Evolutionary conservation across 2,329 filamentous ascomycete species (phyloP).

Genomic region (Aureobasidium sp.): DNA sequence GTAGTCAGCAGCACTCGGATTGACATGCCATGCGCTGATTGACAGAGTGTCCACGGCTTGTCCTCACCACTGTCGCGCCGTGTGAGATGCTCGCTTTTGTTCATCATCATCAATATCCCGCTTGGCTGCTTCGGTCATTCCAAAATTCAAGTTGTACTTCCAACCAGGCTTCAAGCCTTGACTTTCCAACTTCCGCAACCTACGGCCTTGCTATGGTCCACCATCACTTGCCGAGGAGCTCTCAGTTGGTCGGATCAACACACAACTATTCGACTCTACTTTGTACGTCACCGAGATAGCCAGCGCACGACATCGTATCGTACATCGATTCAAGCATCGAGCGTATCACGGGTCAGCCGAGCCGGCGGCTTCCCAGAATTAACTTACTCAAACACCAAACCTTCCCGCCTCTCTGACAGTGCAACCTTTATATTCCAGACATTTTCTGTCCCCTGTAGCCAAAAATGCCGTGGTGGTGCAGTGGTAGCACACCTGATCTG

Average conservation of each 20-base stretch:
- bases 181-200: not conserved
- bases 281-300: not conserved
- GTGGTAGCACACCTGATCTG: not conserved
- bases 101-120: no score
- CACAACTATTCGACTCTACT: not conserved
- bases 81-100: not conserved
- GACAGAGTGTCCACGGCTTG: no score
- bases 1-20: no score
- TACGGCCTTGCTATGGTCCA: not conserved
- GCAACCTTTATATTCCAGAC: not conserved
- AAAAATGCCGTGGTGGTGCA: not conserved
- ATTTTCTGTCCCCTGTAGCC: not conserved
- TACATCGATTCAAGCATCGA: not conserved
- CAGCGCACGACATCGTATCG: not conserved
- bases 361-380: not conserved
- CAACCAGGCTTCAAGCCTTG: constrained; percentile 15
- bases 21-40: no score
- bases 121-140: no score
- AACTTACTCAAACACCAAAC: not conserved
- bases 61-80: no score
- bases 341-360: not conserved
- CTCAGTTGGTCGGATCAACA: not conserved
- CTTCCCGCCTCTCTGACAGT: not conserved
- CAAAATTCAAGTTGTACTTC: no score
- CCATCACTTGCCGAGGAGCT: not conserved